phyloP scores from a whole-genome alignment of 768 basidiomycete species.

The Boletus vinaceobasis region DNA sequence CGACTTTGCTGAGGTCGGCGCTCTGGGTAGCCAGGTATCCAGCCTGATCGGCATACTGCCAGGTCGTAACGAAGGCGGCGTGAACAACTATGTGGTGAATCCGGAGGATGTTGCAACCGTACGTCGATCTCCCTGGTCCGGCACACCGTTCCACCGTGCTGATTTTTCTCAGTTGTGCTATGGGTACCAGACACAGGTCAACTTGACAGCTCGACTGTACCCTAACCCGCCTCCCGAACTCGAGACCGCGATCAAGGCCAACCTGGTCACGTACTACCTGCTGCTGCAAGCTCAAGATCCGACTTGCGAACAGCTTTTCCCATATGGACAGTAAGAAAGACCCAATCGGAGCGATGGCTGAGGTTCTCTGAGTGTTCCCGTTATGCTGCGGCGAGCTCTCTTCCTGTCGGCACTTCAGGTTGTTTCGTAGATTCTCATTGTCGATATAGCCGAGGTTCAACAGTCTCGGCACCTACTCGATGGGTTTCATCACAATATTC shows the following conservation, averaged over 20 bases:
- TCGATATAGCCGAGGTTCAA: too few relatives aligned
- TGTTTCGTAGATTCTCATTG: too few relatives aligned
- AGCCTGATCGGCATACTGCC: constrained; percentile 5
- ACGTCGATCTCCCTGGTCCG: background rate
- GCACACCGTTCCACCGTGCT: background rate
- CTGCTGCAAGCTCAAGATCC: constrained; percentile 5
- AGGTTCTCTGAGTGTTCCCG: background rate
- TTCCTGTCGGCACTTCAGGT: background rate
- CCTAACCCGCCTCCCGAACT: constrained; percentile 22
- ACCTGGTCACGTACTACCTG: constrained; percentile 15
- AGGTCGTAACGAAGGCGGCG: constrained; percentile 19
- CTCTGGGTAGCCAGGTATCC: background rate
- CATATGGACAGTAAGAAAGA: constrained; percentile 9
- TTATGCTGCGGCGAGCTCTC: background rate
- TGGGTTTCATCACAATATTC: too few relatives aligned
- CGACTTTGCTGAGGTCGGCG: background rate
- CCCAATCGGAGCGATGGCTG: too few relatives aligned
- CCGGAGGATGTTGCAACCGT: constrained; percentile 10
- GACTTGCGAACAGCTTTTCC: constrained; percentile 14
- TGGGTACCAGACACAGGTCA: constrained; percentile 18
- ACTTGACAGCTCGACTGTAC: constrained; percentile 20
- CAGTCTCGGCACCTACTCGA: too few relatives aligned
- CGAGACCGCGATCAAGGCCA: constrained; percentile 20
- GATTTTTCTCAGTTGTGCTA: constrained; percentile 15
- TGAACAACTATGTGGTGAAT: constrained; percentile 15